Evolutionary conservation across 2,329 filamentous ascomycete species (phyloP), one percentile per base, ranked within the genome.

Genomic region (Ophiostoma pallidulum): DNA sequence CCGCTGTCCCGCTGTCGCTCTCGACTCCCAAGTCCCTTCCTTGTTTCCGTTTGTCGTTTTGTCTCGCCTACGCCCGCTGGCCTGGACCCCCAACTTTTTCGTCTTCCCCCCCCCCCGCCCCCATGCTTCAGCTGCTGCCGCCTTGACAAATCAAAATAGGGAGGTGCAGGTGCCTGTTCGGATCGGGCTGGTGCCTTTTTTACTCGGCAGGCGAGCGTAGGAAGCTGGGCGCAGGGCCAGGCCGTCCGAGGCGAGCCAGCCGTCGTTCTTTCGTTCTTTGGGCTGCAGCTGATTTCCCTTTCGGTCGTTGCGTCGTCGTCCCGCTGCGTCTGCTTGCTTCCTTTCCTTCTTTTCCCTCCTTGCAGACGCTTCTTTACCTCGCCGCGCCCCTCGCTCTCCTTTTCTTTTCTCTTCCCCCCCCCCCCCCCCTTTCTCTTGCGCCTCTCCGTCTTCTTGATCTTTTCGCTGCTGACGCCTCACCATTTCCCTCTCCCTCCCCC

Each of bases 131-230:
- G 14, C 32, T 31, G 24, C 39, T 41, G 47, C 42, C 42, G 42
- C 37, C 47, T 49, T 42, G 47, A 48, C 47, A 40, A 44, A 44
- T 48, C 22, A 44, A 44, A 44, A 32, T 16, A 47, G 41, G 32
- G 32, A 47, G 41, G 32, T 20, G 41, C n/a, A 10, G 24, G 24
- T 28, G 24, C 24, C 24, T 28, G 24, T 5, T n/a, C 24, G 10
- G 24, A 28, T 28, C 24, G 24, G 6, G 24, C 24, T 28, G 24
- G 24, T 28, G 24, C 29, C 14, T 6, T 12, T n/a, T 32, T 14
- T 6, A 4, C 29, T 14, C 7, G 14, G 12, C 7, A 32, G 29
- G 29, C n/a, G n/a, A n/a, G 14, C 14, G 29, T 12, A 32, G 24
- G 24, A 28, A 28, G 24, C 24, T 28, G 24, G 24, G 24, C 24